Evolutionary conservation across 352 stramenopile species (phyloP).

Genomic region (Nothophytophthora sp.): DNA sequence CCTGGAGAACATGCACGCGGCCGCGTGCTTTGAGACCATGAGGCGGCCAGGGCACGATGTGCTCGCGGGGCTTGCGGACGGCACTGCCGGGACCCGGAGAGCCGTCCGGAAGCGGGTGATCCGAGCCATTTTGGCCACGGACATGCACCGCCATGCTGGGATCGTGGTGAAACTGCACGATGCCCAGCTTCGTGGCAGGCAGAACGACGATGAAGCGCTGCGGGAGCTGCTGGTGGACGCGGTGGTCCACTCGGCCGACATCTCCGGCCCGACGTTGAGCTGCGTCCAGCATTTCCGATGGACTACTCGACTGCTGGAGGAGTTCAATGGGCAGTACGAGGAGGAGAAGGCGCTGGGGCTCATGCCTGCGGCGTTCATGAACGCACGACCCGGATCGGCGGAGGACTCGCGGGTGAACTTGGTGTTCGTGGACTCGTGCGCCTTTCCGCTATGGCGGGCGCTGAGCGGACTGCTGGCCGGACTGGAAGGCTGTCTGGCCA

Average conservation of each 20-base stretch:
- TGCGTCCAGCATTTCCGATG: constrained; percentile 64
- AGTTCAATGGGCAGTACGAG: constrained; percentile 85
- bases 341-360: constrained; percentile 74
- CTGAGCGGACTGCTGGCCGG: constrained; percentile 64
- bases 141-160: constrained; percentile 78
- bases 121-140: constrained; percentile 78
- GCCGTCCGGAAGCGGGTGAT: constrained; percentile 72
- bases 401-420: constrained; percentile 80
- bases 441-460: constrained; percentile 83
- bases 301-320: constrained; percentile 60
- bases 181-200: constrained; percentile 57
- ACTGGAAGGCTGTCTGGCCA: constrained; percentile 54
- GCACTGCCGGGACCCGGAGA: constrained; percentile 18
- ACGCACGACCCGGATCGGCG: constrained; percentile 48
- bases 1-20: constrained; percentile 89
- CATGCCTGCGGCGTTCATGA: constrained; percentile 79
- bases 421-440: constrained; percentile 82
- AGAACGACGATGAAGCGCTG: constrained; percentile 51
- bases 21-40: constrained; percentile 82
- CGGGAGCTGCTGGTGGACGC: constrained; percentile 72
- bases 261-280: constrained; percentile 68
- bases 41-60: constrained; percentile 68
- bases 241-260: constrained; percentile 80
- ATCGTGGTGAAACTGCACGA: constrained; percentile 76
- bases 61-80: constrained; percentile 41